Evolutionary conservation across 1,139 yeast species (phyloP), one percentile per base, ranked within the genome.

Genomic region (Hansenula sp.): DNA sequence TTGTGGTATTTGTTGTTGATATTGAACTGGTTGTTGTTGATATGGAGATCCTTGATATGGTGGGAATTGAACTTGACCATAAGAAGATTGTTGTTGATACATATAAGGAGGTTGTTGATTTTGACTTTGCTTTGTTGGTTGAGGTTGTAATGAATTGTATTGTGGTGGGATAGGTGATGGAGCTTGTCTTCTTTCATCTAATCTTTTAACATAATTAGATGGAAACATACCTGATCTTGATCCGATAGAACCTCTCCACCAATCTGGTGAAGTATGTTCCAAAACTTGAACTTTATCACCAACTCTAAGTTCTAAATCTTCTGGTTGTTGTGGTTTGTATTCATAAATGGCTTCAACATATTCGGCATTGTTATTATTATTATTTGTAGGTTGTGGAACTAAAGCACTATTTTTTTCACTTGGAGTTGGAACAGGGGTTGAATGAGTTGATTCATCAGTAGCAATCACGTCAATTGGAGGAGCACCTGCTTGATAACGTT

Each of bases 191-290:
- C 26, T n/a, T 18, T 45, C 42, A 17, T 68, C 67, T 9, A 75
- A 63, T 6, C 71, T 61, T 45, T 67, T 71, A 35, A 88, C 95
- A 58, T 92, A 92, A 61, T 88, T 88, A 2, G 94, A 69, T 7
- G 98, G 98, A 68, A 92, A 90, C 53, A 90, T 81, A 21, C 98
- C 98, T 9, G 75, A 74, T 21, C 63, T 61, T 34, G 77, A 76
- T 32, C 76, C 73, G 43, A 69, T 65, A 20, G 69, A 68, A 33
- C 98, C 97, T 59, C 78, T 82, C 88, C 94, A 89, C 97, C 98
- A 90, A 59, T 89, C 94, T 31, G 75, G 73, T 18, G 94, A 86
- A 44, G 84, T 71, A 58, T 79, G 87, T 57, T 89, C 96, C 6
- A 77, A 47, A 8, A 92, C 75, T 30, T 75, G 75, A 40, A 92